Percentiles rank a stretch among this genome's conserved stretches.
Evolutionary conservation across 164 flowering plant genomes (phyloP).

Genomic region (Taxillus chinensis): DNA sequence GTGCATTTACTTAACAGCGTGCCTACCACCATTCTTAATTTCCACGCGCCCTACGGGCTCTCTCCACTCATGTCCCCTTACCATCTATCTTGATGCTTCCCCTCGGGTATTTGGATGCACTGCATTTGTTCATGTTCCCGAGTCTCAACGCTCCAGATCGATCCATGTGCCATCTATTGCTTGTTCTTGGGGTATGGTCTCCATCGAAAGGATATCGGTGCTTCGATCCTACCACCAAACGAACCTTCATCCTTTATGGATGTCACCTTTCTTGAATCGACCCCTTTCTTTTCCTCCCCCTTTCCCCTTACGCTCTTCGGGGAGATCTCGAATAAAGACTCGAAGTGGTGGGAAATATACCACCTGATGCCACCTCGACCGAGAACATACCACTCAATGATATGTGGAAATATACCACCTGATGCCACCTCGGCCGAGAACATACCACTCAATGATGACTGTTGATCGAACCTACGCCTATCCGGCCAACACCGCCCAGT

Average conservation of each 20-base stretch:
- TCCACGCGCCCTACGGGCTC: too few species aligned
- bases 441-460: not conserved
- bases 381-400: too few species aligned
- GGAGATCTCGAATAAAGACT: not conserved
- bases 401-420: too few species aligned
- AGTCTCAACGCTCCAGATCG: not conserved
- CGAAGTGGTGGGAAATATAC: not conserved
- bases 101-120: not conserved
- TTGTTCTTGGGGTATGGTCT: not conserved
- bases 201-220: not conserved
- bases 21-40: too few species aligned
- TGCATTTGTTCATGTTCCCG: constrained; percentile 5
- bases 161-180: not conserved
- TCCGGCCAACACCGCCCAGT: too few species aligned
- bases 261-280: not conserved
- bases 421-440: not conserved
- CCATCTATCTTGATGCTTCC: constrained; percentile 2
- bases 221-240: not conserved
- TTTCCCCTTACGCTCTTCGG: not conserved
- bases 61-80: not conserved
- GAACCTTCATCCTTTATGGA: not conserved
- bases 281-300: not conserved
- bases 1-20: too few species aligned
- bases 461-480: too few species aligned
- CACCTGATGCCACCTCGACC: too few species aligned